Evolutionary conservation across 2,329 filamentous ascomycete species (phyloP).

Genomic region (Westerdykella sp.): DNA sequence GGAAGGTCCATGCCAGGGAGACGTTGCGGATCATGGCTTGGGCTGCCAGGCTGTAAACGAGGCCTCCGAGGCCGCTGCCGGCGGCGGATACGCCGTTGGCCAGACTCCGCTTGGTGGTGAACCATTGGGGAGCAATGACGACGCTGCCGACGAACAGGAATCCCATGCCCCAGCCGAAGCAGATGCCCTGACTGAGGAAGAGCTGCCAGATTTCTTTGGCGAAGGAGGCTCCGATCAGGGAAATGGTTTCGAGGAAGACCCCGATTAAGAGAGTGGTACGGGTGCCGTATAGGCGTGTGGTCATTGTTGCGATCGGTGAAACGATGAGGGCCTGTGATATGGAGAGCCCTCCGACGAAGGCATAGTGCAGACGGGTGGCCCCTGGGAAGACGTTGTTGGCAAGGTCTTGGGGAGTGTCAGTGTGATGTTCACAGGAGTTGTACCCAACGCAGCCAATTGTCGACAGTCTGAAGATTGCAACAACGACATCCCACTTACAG

Average conservation of each 20-base stretch:
- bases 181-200: constrained; percentile 66
- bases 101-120: constrained; percentile 59
- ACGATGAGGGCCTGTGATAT: constrained; percentile 61
- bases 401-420: constrained; percentile 49
- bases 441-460: too few species aligned
- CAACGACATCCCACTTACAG: constrained; percentile 1
- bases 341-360: constrained; percentile 69
- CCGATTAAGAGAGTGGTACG: constrained; percentile 59
- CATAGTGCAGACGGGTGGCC: constrained; percentile 61
- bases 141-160: constrained; percentile 66
- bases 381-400: constrained; percentile 56
- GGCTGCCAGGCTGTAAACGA: constrained; percentile 61
- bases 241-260: constrained; percentile 56
- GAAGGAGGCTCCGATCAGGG: constrained; percentile 66
- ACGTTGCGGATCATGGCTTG: constrained; percentile 62
- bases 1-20: constrained; percentile 61
- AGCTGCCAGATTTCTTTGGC: constrained; percentile 66
- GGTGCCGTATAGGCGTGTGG: constrained; percentile 57
- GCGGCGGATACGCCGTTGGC: constrained; percentile 63
- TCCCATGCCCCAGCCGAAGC: constrained; percentile 73
- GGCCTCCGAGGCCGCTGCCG: constrained; percentile 70
- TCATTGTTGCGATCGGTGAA: constrained; percentile 61
- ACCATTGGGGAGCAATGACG: constrained; percentile 68
- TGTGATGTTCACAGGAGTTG: not conserved
- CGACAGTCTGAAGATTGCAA: not conserved